Evolutionary conservation across 2,329 filamentous ascomycete genomes (phyloP).

Genomic region (Neophaeococcomyces mojaviensis): DNA sequence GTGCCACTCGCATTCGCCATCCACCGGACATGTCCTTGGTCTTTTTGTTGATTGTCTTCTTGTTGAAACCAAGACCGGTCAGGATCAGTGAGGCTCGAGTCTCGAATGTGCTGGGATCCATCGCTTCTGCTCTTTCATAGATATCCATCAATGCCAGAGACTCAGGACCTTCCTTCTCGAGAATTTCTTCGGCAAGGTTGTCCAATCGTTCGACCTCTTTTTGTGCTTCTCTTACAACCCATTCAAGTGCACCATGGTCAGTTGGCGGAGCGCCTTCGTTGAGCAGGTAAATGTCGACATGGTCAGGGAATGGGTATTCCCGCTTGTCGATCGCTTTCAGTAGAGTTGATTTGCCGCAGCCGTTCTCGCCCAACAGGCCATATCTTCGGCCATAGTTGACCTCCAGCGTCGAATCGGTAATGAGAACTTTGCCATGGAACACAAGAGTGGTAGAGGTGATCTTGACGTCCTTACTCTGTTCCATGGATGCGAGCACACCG

Average conservation of each 20-base stretch:
- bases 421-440: conserved; percentile 94
- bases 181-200: conserved; percentile 75
- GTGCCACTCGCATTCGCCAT: conserved; percentile 98
- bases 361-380: conserved; percentile 95
- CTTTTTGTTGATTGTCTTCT: conserved; percentile 95
- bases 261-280: conserved; percentile 92
- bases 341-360: conserved; percentile 96
- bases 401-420: conserved; percentile 89
- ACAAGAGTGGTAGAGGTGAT: conserved; percentile 88
- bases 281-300: conserved; percentile 95
- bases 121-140: conserved; percentile 97
- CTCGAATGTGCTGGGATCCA: conserved; percentile 96
- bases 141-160: conserved; percentile 83
- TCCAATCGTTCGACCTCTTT: conserved; percentile 87
- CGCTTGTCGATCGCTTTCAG: conserved; percentile 89
- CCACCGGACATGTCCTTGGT: conserved; percentile 99
- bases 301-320: conserved; percentile 92
- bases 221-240: conserved; percentile 93
- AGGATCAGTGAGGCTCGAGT: conserved; percentile 93
- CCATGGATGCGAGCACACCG: conserved; percentile 81
- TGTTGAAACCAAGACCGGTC: conserved; percentile 99
- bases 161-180: conserved; percentile 89
- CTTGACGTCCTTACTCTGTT: conserved; percentile 88
- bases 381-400: conserved; percentile 89
- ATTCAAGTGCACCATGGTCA: conserved; percentile 86